These are phyloP conservation scores for Zymoseptoria crescenta DNA, from an alignment of 2,329 filamentous ascomycete genomes.

Conservation along the genomic window DNA sequence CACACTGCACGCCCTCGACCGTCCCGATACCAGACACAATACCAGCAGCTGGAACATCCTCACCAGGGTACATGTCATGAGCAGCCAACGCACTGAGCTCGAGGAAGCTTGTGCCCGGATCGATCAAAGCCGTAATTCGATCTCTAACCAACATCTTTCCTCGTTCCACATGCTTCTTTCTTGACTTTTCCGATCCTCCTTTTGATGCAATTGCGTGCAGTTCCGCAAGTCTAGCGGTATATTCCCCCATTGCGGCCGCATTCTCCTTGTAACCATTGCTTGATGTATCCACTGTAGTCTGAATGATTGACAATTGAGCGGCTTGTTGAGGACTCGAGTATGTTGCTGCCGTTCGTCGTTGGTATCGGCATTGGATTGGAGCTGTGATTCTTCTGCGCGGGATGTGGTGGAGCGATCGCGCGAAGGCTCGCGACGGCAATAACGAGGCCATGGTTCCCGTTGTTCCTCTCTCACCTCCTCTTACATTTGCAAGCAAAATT, in stretches of 20 bases:
- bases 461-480: background rate
- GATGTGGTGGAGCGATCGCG: conserved; percentile 12
- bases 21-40: conserved; percentile 89
- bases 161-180: conserved; percentile 76
- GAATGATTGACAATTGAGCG: conserved; percentile 71
- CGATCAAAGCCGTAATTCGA: conserved; percentile 76
- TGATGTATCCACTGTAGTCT: conserved; percentile 65
- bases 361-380: conserved; percentile 8
- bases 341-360: conserved; percentile 52
- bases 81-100: conserved; percentile 91
- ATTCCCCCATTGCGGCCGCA: conserved; percentile 64
- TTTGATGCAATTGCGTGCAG: conserved; percentile 59
- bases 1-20: conserved; percentile 82
- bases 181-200: conserved; percentile 73
- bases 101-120: conserved; percentile 82
- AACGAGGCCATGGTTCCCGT: conserved; percentile 9
- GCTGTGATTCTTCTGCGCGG: conserved; percentile 7
- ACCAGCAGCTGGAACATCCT: conserved; percentile 79
- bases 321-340: conserved; percentile 79
- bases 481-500: background rate
- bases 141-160: conserved; percentile 94
- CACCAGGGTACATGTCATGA: conserved; percentile 74
- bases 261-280: conserved; percentile 79
- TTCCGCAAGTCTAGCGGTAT: conserved; percentile 59
- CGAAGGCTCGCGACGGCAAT: conserved; percentile 7